phyloP scores from a whole-genome alignment of 78 protist species.

The Dictyostelium brefeldianum region DNA sequence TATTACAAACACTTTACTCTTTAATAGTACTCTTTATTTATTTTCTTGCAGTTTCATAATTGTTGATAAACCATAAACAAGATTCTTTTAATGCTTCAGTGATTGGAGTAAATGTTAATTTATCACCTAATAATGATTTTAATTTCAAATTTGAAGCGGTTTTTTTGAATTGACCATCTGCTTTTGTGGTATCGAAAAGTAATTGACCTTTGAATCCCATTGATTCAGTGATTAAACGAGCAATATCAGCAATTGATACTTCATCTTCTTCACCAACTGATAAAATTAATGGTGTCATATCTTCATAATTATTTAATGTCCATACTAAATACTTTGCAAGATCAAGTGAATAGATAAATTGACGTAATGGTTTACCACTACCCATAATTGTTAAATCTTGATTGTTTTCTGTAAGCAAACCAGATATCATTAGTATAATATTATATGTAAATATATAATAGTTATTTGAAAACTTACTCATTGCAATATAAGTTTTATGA shows the following conservation, averaged over 20 bases:
- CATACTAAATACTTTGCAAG: conserved; percentile 90
- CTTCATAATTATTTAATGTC: conserved; percentile 88
- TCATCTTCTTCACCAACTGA: conserved; percentile 95
- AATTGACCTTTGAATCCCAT: conserved; percentile 87
- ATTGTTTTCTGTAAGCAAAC: conserved; percentile 67
- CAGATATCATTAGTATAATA: no score
- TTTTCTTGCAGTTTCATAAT: conserved; percentile 91
- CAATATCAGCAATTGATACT: conserved; percentile 91
- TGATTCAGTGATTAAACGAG: conserved; percentile 69
- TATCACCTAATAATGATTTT: conserved; percentile 73
- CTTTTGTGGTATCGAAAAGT: conserved; percentile 92
- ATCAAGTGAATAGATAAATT: conserved; percentile 93
- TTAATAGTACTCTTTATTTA: no score
- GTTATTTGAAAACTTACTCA: conserved; percentile 16
- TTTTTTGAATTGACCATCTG: conserved; percentile 97
- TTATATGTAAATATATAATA: neutral
- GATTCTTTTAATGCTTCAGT: conserved; percentile 72
- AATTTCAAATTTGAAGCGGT: conserved; percentile 95
- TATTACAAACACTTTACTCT: no score
- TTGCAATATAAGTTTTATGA: conserved; percentile 90
- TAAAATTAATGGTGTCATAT: conserved; percentile 90
- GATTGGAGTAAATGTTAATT: conserved; percentile 91
- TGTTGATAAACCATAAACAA: conserved; percentile 91
- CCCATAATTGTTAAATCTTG: conserved; percentile 89
- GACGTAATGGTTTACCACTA: conserved; percentile 94